phyloP scores from a whole-genome alignment of 2,329 filamentous ascomycete genomes.

The Penicillium palitans region DNA sequence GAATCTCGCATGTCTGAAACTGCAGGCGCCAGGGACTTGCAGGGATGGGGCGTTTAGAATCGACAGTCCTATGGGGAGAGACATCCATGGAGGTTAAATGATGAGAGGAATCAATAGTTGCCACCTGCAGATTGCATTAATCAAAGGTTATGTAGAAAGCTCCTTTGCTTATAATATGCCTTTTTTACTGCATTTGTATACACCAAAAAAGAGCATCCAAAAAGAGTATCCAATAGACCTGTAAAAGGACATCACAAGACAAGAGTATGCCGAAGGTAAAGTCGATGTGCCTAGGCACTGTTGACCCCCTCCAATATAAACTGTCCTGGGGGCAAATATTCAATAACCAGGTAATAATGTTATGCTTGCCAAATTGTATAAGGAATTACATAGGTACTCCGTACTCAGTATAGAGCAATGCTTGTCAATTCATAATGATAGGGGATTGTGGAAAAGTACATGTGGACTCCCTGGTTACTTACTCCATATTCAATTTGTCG shows the following conservation, averaged over 20 bases:
- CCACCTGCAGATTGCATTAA: neutral
- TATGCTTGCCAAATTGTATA: neutral
- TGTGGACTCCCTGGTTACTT: neutral
- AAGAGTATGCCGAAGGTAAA: too few relatives aligned
- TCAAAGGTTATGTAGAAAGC: too few relatives aligned
- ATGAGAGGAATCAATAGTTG: neutral
- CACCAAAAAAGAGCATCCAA: too few relatives aligned
- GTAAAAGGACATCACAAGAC: too few relatives aligned
- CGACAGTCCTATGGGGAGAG: neutral
- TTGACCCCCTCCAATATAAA: neutral
- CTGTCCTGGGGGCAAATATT: neutral
- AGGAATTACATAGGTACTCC: neutral
- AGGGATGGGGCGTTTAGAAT: neutral
- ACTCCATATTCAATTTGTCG: neutral
- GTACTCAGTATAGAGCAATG: neutral
- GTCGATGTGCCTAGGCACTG: too few relatives aligned
- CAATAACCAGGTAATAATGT: neutral
- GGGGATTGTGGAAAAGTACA: neutral
- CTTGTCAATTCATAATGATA: neutral
- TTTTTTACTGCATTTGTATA: too few relatives aligned
- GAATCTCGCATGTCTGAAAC: neutral
- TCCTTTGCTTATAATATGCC: too few relatives aligned
- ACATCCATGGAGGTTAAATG: neutral
- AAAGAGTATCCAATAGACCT: too few relatives aligned
- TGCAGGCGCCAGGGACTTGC: constrained; percentile 5